Evolutionary conservation across 441 rosid species (phyloP), one percentile per base, ranked within the genome.

Genomic region (Pelargonium citronellum): DNA sequence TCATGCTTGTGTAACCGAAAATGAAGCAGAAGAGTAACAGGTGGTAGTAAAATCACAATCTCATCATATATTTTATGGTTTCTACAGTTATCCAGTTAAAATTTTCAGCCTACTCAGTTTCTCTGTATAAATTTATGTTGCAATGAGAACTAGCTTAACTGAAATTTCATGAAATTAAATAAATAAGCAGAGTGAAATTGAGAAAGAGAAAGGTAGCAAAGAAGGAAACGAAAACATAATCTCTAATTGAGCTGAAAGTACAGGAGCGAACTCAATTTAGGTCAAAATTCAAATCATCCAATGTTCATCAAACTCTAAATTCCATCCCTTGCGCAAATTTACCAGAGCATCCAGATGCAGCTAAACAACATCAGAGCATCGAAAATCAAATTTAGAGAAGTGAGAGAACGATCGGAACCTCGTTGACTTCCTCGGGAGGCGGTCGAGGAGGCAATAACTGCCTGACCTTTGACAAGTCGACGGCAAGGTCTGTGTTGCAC

Each of bases 401-500:
- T 46, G 27, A 60, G 20, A 30, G 44, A 53, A 27, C 1, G 58
- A 62, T 15, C 2, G 30, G 58, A 71, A 94, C 97, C 96, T 91
- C 96, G 81, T 91, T 91, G 89, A 91, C 88, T 80, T 91, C 99
- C 80, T 91, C 97, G 6, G 86, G 88, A 69, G 84, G 86, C 51
- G 78, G 81, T 51, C 46, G 60, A 46, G 85, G 83, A 75, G 85
- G 79, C 75, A 83, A 77, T 64, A 86, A 83, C 43, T 86, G 86
- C 58, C 85, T 85, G 49, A 86, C 76, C 81, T 85, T 89, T 41
- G 90, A 81, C 68, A 88, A 81, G 83, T 91, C 95, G 37, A 95
- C 96, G 12, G 94, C 89, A 70, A 95, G 95, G 77, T 91, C 90
- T 22, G 85, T 88, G 13, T 75, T 76, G 72, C 99, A 91, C 84